Evolutionary conservation across 176 grass and related monocot genomes (phyloP), one percentile per base, ranked within the genome.

Genomic region (Oryza longistaminata): DNA sequence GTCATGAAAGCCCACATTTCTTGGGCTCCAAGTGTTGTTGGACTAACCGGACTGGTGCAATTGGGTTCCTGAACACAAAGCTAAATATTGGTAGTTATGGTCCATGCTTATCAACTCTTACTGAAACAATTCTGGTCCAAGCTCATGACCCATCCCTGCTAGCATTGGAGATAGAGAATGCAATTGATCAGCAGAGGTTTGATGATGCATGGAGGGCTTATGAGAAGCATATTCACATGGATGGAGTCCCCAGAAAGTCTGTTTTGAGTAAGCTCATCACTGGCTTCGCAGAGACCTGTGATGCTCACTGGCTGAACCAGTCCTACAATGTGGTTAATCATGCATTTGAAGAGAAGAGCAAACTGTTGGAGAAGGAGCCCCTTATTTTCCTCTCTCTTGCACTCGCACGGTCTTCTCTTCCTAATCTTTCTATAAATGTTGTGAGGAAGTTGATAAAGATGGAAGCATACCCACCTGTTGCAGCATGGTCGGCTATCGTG

Each of bases 171-270:
- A 86, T 98, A 71, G 93, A 95, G 81, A 87, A 69, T 68, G 91
- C 89, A 24, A 17, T 88, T 27, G 88, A 92, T 24, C 85, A 92
- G 55, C 78, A 70, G 77, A 92, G 91, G 80, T 90, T 92, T 40
- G 91, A 90, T 75, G 89, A 93, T 85, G 93, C 96, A 22, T 98
- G 93, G 96, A 90, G 73, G 65, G 69, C 87, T 26, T 95, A 95
- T 68, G 89, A 93, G 77, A 91, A 89, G 58, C 89, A 95, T 61
- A 19, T 89, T 60, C 89, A 92, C 83, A 90, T 88, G 81, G 83
- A 85, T 85, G 93, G 85, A 64, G 79, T 86, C 70, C 91, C 91
- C 45, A 83, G 80, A 40, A 95, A 93, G 87, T 93, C 93, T 1
- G 68, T 98, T 10, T 83, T 98, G 45, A 90, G 64, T 61, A 98